Percentiles rank a stretch among this genome's conserved stretches.
Evolutionary conservation across 176 grass and related monocot genomes (phyloP).

Genomic region (Triticum timopheevii): DNA sequence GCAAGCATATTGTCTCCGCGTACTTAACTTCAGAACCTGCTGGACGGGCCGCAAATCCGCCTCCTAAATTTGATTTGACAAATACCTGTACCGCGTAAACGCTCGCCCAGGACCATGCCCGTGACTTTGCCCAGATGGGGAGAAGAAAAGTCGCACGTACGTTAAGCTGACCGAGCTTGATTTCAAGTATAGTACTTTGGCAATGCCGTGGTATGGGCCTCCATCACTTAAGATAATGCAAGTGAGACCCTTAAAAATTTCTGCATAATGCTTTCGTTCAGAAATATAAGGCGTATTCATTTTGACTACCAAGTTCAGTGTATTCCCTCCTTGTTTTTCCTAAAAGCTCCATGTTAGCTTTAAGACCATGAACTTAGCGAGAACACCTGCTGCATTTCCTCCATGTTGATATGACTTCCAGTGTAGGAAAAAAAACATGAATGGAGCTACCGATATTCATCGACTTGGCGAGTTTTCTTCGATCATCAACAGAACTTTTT

Average conservation of each 20-base stretch:
- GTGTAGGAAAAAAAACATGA: not conserved
- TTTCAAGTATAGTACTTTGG: not conserved
- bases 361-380: not conserved
- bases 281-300: not conserved
- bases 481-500: too few relatives aligned
- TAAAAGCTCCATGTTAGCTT: too few relatives aligned
- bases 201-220: not conserved
- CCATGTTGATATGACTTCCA: too few relatives aligned
- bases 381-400: not conserved
- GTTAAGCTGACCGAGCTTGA: not conserved
- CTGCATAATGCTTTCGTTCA: not conserved
- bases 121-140: not conserved
- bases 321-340: too few relatives aligned
- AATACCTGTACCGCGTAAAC: slow-evolving; percentile 26
- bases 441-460: not conserved
- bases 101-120: slow-evolving; percentile 17
- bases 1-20: not conserved
- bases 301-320: not conserved
- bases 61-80: slow-evolving; percentile 31
- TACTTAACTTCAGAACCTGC: not conserved
- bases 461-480: not conserved
- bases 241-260: not conserved
- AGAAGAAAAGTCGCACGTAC: not conserved
- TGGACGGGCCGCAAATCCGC: not conserved
- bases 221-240: not conserved